Base-by-base conservation (phyloP, 1,139 yeast genomes). In the Candida sojae region DNA sequence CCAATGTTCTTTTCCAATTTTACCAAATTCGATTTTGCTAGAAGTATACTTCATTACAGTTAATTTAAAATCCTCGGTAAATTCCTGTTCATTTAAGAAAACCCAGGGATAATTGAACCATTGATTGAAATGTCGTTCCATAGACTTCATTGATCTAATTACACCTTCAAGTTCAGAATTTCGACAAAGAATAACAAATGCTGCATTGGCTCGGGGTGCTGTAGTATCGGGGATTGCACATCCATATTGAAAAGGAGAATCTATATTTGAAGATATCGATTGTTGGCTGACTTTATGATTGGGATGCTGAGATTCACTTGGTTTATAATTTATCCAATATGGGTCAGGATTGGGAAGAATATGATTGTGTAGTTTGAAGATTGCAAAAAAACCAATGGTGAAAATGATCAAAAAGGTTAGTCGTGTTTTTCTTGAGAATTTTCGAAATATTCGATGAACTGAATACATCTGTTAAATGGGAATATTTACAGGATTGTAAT, bases 51-150 rank as follows among this genome's bases (percentile, higher is more conserved):
- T 61, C 11, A 57, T 45, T 1, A 88, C 83, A 0, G 73, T 68
- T 0, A 57, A 56, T 57, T 80, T 81, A 64, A 92, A 91, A 30
- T 82, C 80, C 1, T 79, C 79, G 11, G 77, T 73, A 58, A 91
- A 91, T 13, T 83, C 84, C 51, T 82, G 88, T 62, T 92, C 89
- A 62, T 91, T 92, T 37, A 92, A 66, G 57, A 92, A 88, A 2
- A 88, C 85, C 84, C 95, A 92, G 0, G 97, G 97, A 63, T 92
- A 92, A 55, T 86, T 79, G 64, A 77, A 92, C 93, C 96, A 89
- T 55, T 90, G 89, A 63, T 92, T 92, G 68, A 90, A 92, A 59
- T 88, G 95, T 29, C 89, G 73, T 62, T 92, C 97, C 43, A 92
- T 64, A 3, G 91, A 83, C 17, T 73, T 68, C 77, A 91, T 83